phyloP scores from a whole-genome alignment of 2,329 filamentous ascomycete species.

The Decorospora gaudefroyi region DNA sequence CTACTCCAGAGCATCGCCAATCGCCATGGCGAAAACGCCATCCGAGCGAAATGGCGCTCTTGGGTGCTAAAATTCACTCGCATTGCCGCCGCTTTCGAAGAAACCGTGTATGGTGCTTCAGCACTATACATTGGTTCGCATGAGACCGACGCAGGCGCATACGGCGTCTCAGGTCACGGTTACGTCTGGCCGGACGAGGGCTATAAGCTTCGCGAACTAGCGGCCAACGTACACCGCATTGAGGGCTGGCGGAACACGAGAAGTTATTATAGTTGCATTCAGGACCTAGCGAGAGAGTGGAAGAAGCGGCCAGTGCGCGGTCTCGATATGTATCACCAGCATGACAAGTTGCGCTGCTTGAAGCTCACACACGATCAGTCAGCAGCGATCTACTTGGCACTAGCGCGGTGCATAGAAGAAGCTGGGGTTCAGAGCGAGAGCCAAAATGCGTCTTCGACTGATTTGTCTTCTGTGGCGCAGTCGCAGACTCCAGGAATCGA shows the following conservation, averaged over 20 bases:
- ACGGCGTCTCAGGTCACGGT: constrained; percentile 76
- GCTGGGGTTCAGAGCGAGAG: constrained; percentile 28
- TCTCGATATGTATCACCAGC: constrained; percentile 88
- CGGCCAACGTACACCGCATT: constrained; percentile 88
- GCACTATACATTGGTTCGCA: constrained; percentile 83
- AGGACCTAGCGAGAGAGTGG: constrained; percentile 53
- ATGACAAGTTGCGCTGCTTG: constrained; percentile 84
- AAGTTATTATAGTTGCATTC: constrained; percentile 94
- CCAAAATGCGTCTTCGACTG: constrained; percentile 23
- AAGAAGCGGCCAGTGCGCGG: constrained; percentile 67
- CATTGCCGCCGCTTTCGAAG: constrained; percentile 91
- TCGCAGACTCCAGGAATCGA: constrained; percentile 34
- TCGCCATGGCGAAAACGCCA: constrained; percentile 81
- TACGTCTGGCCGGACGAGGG: constrained; percentile 92
- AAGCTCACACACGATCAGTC: constrained; percentile 76
- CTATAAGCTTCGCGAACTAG: constrained; percentile 80
- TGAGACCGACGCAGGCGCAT: constrained; percentile 56
- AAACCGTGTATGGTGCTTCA: constrained; percentile 90
- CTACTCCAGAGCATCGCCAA: constrained; percentile 82
- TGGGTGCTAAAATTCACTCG: constrained; percentile 95
- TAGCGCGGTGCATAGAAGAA: constrained; percentile 71
- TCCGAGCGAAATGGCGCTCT: constrained; percentile 88
- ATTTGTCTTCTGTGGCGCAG: constrained; percentile 27
- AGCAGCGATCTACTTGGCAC: constrained; percentile 81
- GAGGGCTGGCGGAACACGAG: constrained; percentile 96